These are phyloP conservation scores for Fusarium tjaetaba DNA, from an alignment of 2,329 filamentous ascomycete species.

Conservation along the genomic window DNA sequence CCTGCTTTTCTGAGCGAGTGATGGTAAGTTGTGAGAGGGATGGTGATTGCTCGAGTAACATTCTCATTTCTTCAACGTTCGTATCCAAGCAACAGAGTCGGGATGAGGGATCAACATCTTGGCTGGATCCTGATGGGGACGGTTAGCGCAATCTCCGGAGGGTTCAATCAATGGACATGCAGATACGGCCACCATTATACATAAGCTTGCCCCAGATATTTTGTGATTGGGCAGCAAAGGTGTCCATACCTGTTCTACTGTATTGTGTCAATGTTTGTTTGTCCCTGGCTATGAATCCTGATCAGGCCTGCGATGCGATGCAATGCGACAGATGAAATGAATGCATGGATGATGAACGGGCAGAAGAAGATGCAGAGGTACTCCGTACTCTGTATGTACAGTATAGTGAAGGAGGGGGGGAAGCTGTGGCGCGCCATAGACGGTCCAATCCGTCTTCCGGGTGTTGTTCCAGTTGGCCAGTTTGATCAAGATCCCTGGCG, in stretches of 20 bases:
- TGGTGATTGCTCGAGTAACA: conserved; percentile 25
- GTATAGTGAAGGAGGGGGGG: conserved; percentile 6
- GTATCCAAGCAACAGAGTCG: conserved; percentile 12
- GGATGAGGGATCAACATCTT: conserved; percentile 13
- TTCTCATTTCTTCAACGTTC: conserved; percentile 36
- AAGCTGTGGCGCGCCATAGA: conserved; percentile 27
- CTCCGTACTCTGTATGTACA: not conserved
- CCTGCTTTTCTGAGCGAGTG: conserved; percentile 17
- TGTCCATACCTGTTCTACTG: conserved; percentile 6
- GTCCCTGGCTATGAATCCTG: not conserved
- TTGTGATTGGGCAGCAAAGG: conserved; percentile 52
- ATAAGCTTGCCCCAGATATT: conserved; percentile 7
- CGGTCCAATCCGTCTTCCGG: conserved; percentile 53
- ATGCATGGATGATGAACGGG: conserved; percentile 18
- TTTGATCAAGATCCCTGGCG: conserved; percentile 43
- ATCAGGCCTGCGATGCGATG: conserved; percentile 6
- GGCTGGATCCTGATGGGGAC: not conserved
- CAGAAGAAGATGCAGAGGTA: conserved; percentile 8
- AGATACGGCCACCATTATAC: conserved; percentile 17
- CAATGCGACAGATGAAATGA: conserved; percentile 20
- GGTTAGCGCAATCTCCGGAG: conserved; percentile 32
- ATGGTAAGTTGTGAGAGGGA: conserved; percentile 12
- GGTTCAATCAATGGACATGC: conserved; percentile 18
- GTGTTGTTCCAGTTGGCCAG: conserved; percentile 58
- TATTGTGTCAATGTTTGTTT: conserved; percentile 8